Percentiles rank a stretch among this genome's conserved stretches.
Evolutionary conservation across 768 basidiomycete species (phyloP).

Genomic region (Nidularia sp.): DNA sequence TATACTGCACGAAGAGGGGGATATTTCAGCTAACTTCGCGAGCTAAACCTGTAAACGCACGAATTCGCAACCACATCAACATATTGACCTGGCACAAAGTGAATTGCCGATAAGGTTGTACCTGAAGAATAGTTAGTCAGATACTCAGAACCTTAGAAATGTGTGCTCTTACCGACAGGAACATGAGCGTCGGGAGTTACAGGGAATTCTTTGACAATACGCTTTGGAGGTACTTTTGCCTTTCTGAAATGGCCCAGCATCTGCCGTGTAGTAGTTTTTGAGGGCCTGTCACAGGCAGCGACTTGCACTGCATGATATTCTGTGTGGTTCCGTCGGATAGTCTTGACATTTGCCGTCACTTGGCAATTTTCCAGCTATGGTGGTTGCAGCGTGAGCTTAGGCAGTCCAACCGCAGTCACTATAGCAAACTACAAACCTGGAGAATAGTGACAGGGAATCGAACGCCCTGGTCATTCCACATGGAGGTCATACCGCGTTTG

Average conservation of each 20-base stretch:
- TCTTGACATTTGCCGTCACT: constrained; percentile 76
- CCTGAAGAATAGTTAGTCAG: constrained; percentile 39
- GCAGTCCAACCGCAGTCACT: too few species aligned
- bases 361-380: constrained; percentile 81
- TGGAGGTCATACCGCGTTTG: constrained; percentile 92
- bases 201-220: constrained; percentile 82
- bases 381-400: background rate
- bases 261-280: constrained; percentile 68
- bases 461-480: constrained; percentile 90
- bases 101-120: constrained; percentile 83
- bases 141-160: background rate
- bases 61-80: constrained; percentile 90
- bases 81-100: constrained; percentile 96
- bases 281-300: constrained; percentile 72
- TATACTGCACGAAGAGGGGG: constrained; percentile 46
- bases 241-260: constrained; percentile 90
- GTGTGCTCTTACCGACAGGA: constrained; percentile 67
- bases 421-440: constrained; percentile 53
- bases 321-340: constrained; percentile 58
- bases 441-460: constrained; percentile 90
- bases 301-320: constrained; percentile 93
- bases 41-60: constrained; percentile 45
- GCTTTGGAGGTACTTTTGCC: constrained; percentile 79
- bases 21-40: background rate
- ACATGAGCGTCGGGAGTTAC: constrained; percentile 88